Base-by-base conservation (phyloP, 1,284 basidiomycete genomes). In the Cryptococcus jaspeensis region DNA sequence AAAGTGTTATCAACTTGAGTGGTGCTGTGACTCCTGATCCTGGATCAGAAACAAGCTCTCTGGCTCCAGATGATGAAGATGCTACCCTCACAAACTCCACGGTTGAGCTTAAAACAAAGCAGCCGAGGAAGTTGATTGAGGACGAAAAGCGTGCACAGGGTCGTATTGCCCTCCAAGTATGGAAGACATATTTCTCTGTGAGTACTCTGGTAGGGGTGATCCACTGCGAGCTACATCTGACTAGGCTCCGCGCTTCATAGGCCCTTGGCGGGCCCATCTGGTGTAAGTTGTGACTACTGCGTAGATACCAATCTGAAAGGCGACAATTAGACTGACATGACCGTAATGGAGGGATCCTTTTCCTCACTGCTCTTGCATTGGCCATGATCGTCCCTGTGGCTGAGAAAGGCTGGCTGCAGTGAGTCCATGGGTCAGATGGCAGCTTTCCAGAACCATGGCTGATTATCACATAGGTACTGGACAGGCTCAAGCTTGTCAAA, bases 121-220 rank as follows among this genome's bases (percentile, higher is more conserved):
- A 83, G 0, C 87, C 89, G 0, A 81, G 90, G 49, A 95, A 93
- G 76, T 81, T 96, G 20, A 81, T 96, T 36, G 92, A 95, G 71
- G 93, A 96, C 67, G 93, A 96, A 76, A 86, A 86, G 61, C 83
- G 91, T 7, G 92, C 90, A 0, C 86, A 62, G n/a, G 93, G 93
- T 0, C 84, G 87, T 40, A 91, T 96, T 54, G 79, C 84, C 47
- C 81, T 80, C 59, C 83, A 86, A 42, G 87, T 96, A 18, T 97
- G 93, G 93, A 74, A 79, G 60, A 83, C 85, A 0, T 96, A 95
- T 72, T 78, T 95, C 69, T 76, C 76, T 52, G 87, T 88, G 0
- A 87, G 56, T 56, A 2, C 25, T 37, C 18, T 9, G 23, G 35
- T 18, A 12, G 5, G 44, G 20, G 32, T 28, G n/a, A 9, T 7